Conservation (phyloP, 345 rosid species). For the Camelina sativa region DNA sequence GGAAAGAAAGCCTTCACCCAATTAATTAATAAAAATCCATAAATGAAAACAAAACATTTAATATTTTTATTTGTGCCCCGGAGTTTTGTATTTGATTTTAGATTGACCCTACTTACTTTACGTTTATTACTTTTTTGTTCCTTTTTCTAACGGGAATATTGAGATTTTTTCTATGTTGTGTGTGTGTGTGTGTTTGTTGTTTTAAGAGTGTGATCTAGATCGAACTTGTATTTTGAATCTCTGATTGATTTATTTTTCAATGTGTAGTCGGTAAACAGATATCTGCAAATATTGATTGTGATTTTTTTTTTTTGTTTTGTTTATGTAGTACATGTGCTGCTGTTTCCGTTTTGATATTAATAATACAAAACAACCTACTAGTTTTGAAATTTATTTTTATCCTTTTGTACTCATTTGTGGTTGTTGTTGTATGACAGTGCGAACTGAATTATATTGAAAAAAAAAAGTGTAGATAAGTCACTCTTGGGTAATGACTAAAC, state of each 20-base stretch:
- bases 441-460: background rate
- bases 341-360: constrained; percentile 39
- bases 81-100: constrained; percentile 14
- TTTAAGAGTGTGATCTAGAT: constrained; percentile 16
- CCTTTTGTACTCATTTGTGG: constrained; percentile 6
- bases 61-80: constrained; percentile 36
- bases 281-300: constrained; percentile 37
- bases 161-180: background rate
- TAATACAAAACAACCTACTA: constrained; percentile 13
- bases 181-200: too few species aligned
- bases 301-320: constrained; percentile 22
- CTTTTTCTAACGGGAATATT: constrained; percentile 24
- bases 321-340: constrained; percentile 37
- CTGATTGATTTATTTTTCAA: constrained; percentile 19
- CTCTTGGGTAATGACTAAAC: background rate
- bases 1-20: constrained; percentile 46
- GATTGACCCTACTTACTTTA: constrained; percentile 42
- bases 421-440: constrained; percentile 31
- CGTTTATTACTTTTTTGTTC: background rate
- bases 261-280: constrained; percentile 40
- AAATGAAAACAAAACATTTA: too few species aligned
- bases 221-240: background rate
- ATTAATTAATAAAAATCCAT: background rate
- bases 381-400: constrained; percentile 8
- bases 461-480: constrained; percentile 20